Evolutionary conservation across 257 asterid genomes (phyloP).

Genomic region (Echites panduratus): DNA sequence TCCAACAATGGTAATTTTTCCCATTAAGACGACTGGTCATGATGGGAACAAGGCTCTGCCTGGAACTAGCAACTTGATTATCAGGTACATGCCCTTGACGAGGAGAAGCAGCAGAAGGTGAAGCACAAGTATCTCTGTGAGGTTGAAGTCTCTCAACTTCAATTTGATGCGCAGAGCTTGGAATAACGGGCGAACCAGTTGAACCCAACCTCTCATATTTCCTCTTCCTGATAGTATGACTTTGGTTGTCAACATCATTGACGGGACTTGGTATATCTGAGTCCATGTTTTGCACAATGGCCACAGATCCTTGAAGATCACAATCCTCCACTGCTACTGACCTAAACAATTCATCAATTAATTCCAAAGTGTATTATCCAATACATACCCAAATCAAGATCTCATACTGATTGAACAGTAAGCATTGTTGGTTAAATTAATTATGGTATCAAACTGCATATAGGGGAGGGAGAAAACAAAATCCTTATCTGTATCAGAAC

Average conservation of each 20-base stretch:
- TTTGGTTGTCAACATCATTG: slow-evolving; percentile 17
- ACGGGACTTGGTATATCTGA: slow-evolving; percentile 18
- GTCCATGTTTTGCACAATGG: slow-evolving; percentile 25
- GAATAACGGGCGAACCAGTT: neutral
- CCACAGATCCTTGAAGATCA: slow-evolving; percentile 17
- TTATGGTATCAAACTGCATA: neutral
- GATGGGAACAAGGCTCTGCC: slow-evolving; percentile 36
- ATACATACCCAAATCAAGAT: neutral
- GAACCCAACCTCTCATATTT: neutral
- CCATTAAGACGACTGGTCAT: slow-evolving; percentile 53
- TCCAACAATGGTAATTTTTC: slow-evolving; percentile 61
- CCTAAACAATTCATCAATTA: slow-evolving; percentile 18
- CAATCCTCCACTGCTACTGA: slow-evolving; percentile 17
- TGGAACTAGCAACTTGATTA: slow-evolving; percentile 11
- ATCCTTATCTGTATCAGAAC: neutral
- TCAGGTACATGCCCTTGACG: slow-evolving; percentile 19
- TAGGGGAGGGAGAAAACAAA: neutral
- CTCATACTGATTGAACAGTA: neutral
- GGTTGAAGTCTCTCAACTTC: slow-evolving; percentile 17
- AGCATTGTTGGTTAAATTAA: neutral
- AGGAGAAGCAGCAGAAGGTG: slow-evolving; percentile 22
- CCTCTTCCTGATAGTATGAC: neutral
- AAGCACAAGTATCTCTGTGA: slow-evolving; percentile 14
- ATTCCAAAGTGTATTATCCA: neutral
- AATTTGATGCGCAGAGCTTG: slow-evolving; percentile 19